phyloP scores from a whole-genome alignment of 2,329 filamentous ascomycete genomes.

The Rhexocercosporidium sp. region DNA sequence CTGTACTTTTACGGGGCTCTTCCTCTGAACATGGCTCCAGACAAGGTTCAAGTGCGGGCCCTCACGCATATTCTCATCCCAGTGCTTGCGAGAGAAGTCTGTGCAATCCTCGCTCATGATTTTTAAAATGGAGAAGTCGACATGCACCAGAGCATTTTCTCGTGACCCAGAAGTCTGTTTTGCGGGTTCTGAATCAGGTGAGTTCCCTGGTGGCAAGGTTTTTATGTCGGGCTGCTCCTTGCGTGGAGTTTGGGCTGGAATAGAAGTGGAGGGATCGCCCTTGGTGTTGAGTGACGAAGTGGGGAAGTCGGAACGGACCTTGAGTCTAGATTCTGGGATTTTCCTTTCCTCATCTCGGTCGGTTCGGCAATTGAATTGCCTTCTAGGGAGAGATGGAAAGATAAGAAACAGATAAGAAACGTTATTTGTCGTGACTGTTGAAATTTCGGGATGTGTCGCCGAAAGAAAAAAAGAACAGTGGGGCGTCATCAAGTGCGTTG shows the following conservation, averaged over 20 bases:
- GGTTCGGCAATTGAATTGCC: neutral
- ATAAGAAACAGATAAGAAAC: conserved; percentile 14
- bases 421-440: conserved; percentile 2
- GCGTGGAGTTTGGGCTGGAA: neutral
- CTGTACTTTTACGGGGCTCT: too few species aligned
- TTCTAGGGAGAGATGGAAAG: neutral
- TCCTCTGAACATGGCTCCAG: neutral
- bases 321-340: neutral
- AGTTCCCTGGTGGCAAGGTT: neutral
- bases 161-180: conserved; percentile 5
- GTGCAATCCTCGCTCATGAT: neutral
- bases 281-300: neutral
- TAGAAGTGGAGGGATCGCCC: neutral
- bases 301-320: neutral
- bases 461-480: neutral
- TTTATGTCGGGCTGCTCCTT: neutral
- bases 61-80: neutral
- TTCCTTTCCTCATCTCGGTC: neutral
- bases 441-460: neutral
- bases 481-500: neutral
- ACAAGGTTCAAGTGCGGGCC: neutral
- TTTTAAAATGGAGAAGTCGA: neutral
- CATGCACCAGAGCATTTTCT: neutral
- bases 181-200: neutral
- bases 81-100: conserved; percentile 1